These are phyloP conservation scores for Asparagopsis taxiformis DNA, from an alignment of 31 red algal genomes.

Conservation along the genomic window DNA sequence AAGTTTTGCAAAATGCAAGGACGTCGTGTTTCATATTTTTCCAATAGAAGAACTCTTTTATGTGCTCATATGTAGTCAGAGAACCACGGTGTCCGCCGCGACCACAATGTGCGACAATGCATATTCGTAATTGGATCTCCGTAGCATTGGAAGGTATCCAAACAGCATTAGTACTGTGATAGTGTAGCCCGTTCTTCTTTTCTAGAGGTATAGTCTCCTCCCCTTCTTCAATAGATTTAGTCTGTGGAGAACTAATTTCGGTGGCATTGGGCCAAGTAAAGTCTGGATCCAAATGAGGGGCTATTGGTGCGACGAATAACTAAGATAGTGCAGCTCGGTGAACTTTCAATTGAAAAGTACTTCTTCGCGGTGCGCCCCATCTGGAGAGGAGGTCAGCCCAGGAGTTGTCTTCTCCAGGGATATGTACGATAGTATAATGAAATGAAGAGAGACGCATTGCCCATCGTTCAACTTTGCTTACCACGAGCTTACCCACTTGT, in stretches of 20 bases:
- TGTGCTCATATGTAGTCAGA: slow-evolving; percentile 2
- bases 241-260: background rate
- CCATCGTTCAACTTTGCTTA: slow-evolving; percentile 2
- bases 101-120: background rate
- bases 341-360: background rate
- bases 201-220: background rate
- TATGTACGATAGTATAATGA: background rate
- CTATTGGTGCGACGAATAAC: background rate
- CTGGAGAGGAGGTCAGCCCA: slow-evolving; percentile 1
- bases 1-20: background rate
- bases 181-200: background rate
- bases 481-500: background rate
- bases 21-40: background rate
- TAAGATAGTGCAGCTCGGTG: background rate
- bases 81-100: slow-evolving; percentile 1
- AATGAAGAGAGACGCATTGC: background rate
- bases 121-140: background rate
- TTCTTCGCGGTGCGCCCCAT: background rate
- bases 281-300: background rate
- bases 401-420: background rate
- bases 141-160: background rate
- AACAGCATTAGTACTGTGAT: background rate
- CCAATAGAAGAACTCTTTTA: background rate
- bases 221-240: background rate
- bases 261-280: background rate